Conservation (phyloP, 441 rosid genomes). For the Corymbia calophylla region DNA sequence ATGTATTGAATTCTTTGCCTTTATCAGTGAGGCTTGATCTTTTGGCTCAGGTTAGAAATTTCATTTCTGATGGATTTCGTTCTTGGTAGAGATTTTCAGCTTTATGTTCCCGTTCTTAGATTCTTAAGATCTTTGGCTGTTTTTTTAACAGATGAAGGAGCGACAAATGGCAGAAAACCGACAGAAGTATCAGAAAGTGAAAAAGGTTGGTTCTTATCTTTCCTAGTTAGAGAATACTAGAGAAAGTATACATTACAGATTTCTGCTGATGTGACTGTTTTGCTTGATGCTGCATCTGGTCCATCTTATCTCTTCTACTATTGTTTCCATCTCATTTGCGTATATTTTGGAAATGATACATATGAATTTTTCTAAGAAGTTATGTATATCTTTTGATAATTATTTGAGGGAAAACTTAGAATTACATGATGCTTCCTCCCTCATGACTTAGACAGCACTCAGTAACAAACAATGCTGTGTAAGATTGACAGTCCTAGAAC, state of each 20-base stretch:
- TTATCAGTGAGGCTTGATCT: slow-evolving; percentile 98
- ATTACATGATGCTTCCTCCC: neutral
- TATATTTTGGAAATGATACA: neutral
- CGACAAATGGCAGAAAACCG: slow-evolving; percentile 95
- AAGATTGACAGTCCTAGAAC: neutral
- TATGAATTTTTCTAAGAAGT: neutral
- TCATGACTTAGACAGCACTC: neutral
- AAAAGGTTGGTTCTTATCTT: slow-evolving; percentile 53
- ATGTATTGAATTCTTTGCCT: slow-evolving; percentile 91
- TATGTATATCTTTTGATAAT: neutral
- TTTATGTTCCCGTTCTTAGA: neutral
- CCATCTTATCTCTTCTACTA: neutral
- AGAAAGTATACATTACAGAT: neutral
- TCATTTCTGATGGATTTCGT: neutral
- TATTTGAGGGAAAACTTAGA: neutral
- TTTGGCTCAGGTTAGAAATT: slow-evolving; percentile 66
- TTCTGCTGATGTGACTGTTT: neutral
- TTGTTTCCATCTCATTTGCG: neutral
- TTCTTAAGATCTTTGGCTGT: slow-evolving; percentile 2
- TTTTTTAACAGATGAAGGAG: slow-evolving; percentile 77
- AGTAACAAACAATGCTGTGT: neutral
- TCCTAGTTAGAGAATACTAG: neutral
- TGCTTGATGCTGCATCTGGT: neutral
- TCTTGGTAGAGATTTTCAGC: slow-evolving; percentile 7
- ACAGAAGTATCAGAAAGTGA: slow-evolving; percentile 91